Evolutionary conservation across 2,329 filamentous ascomycete genomes (phyloP), one percentile per base, ranked within the genome.

Genomic region (Fusarium hainanense): DNA sequence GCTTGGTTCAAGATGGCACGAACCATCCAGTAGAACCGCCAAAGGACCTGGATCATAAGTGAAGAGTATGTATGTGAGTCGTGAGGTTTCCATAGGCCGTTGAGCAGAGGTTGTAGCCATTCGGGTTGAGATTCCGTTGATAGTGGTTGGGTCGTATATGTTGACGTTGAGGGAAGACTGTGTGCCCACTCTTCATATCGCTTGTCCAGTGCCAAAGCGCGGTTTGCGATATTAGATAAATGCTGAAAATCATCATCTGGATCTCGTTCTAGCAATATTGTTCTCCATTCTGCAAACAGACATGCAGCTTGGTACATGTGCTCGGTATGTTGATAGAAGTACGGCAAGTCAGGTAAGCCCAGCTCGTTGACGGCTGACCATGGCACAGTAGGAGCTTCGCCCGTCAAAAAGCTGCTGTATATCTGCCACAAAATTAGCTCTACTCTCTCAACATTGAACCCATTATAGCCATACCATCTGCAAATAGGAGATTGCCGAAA

Each of bases 201-300:
- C 13, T 23, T 47, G 6, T 47, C 41, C 9, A 54, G n/a, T 1
- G 25, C 11, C 12, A 25, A 7, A 3, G 21, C 51, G 7, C 7
- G 12, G 12, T 1, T 34, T 13, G 13, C 20, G 2, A 47, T 40
- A 20, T 12, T 6, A 0, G 4, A 20, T 2, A 54, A 3, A 13
- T 13, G 13, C 1, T 37, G 5, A 1, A n/a, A 34, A 16, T 9
- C 20, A 7, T 27, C 27, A 20, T 47, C 51, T 1, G 6, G 4
- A 18, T 27, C 13, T 8, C 9, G 10, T 2, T 14, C 3, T 3
- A 54, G 21, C 7, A 54, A 23, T 9, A 16, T 13, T 13, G 28
- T 46, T 37, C 51, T 54, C 51, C 51, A 54, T 16, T 54, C 51
- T 8, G 51, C 41, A 12, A 32, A 46, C 1, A 34, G 18, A 16